Conservation (phyloP, 257 asterid genomes). For the Gardenia jasminoides region DNA sequence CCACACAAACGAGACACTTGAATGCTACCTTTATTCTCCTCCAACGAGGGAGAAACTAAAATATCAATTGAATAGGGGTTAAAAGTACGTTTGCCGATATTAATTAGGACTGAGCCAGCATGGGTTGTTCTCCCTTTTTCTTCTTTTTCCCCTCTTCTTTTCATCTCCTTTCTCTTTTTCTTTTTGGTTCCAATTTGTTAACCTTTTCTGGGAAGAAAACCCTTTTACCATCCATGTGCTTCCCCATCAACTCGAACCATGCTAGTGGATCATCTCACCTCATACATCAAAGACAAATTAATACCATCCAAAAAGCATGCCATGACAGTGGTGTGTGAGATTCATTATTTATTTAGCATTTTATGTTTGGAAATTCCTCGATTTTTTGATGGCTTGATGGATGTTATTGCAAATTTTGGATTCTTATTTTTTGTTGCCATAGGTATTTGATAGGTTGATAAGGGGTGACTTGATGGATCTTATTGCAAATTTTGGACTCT, state of each 20-base stretch:
- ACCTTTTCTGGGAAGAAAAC: constrained; percentile 56
- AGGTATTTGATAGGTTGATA: background rate
- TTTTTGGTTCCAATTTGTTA: constrained; percentile 44
- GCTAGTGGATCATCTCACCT: constrained; percentile 35
- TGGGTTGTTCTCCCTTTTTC: constrained; percentile 46
- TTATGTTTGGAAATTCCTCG: background rate
- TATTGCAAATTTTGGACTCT: constrained; percentile 11
- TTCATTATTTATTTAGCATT: background rate
- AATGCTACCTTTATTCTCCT: constrained; percentile 25
- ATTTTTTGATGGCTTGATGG: background rate
- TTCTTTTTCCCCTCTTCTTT: constrained; percentile 37
- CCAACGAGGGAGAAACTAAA: constrained; percentile 26
- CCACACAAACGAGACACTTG: background rate
- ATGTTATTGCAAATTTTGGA: constrained; percentile 5
- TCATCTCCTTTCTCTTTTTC: constrained; percentile 36
- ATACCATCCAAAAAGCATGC: constrained; percentile 16
- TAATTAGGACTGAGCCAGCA: constrained; percentile 37
- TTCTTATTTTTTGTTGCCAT: background rate
- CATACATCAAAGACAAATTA: constrained; percentile 22
- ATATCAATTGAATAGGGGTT: constrained; percentile 9
- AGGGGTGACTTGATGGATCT: background rate
- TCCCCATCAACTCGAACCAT: constrained; percentile 32
- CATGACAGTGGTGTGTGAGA: background rate
- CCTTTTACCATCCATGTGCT: constrained; percentile 60
- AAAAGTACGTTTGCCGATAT: constrained; percentile 33